Evolutionary conservation across 345 rosid species (phyloP).

Genomic region (Rhodomyrtus tomentosa): DNA sequence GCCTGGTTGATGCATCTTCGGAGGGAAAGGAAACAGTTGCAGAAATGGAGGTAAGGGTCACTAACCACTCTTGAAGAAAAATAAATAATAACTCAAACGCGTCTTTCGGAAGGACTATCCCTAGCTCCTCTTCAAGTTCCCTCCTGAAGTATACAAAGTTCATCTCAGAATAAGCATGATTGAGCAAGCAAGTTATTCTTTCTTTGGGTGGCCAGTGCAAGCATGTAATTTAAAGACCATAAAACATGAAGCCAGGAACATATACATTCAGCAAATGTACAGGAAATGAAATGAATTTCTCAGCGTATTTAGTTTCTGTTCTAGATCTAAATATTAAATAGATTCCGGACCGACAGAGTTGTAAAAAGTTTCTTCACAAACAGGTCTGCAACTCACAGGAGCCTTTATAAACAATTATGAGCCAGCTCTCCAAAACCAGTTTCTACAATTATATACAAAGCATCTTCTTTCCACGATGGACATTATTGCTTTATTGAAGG

Average conservation of each 20-base stretch:
- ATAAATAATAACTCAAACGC: constrained; percentile 73
- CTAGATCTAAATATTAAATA: not conserved
- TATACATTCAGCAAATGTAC: not conserved
- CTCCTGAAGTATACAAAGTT: constrained; percentile 32
- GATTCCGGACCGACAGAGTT: not conserved
- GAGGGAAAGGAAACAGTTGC: not conserved
- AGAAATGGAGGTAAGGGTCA: not conserved
- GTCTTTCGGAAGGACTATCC: constrained; percentile 71
- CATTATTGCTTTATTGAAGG: not conserved
- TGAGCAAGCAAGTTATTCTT: not conserved
- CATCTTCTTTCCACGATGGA: not conserved
- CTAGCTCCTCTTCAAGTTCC: constrained; percentile 91
- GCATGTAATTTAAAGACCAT: not conserved
- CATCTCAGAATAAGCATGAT: not conserved
- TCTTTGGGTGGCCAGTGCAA: not conserved
- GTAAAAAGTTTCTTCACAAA: not conserved
- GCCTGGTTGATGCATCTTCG: not conserved
- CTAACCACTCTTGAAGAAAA: constrained; percentile 75
- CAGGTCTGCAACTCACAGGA: not conserved
- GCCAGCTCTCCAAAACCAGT: not conserved
- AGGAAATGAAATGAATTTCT: not conserved
- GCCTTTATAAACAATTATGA: not conserved
- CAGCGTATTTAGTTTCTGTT: not conserved
- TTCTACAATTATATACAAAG: not conserved
- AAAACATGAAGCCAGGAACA: not conserved